Conservation (phyloP, 148 eudicot genomes). For the Vaccinium myrtillus region DNA sequence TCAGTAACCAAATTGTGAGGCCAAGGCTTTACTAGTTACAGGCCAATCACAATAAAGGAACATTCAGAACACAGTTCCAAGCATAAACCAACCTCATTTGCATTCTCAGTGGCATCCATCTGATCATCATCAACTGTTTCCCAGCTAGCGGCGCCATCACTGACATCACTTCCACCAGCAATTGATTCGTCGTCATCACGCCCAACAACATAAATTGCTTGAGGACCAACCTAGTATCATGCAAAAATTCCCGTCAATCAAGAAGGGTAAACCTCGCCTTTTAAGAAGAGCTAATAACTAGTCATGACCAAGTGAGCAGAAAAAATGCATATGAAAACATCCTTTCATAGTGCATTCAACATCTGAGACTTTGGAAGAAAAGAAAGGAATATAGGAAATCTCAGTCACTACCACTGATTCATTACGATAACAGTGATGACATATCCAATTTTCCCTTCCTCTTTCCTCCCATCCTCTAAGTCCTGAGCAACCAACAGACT, state of each 20-base stretch:
- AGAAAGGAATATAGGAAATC: background rate
- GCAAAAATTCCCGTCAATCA: conserved; percentile 31
- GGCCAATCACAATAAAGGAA: background rate
- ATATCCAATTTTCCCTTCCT: background rate
- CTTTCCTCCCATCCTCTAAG: conserved; percentile 5
- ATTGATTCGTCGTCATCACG: conserved; percentile 91
- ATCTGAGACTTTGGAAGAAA: background rate
- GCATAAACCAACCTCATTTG: conserved; percentile 44
- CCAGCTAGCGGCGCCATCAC: conserved; percentile 95
- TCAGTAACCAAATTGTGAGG: background rate
- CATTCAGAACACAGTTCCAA: background rate
- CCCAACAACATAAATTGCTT: conserved; percentile 98
- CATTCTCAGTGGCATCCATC: conserved; percentile 48
- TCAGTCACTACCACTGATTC: background rate
- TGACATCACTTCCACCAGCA: conserved; percentile 75
- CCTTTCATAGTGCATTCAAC: background rate
- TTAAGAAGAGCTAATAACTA: conserved; percentile 6
- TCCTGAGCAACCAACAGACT: background rate
- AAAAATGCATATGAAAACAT: background rate
- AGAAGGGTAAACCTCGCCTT: conserved; percentile 11
- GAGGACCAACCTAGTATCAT: conserved; percentile 90
- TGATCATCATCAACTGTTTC: conserved; percentile 94
- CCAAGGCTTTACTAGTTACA: conserved; percentile 6
- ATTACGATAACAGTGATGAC: background rate
- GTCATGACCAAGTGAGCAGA: background rate